These are phyloP conservation scores for Talaromyces stipitatus DNA, from an alignment of 495 filamentous ascomycete genomes.

Conservation along the genomic window DNA sequence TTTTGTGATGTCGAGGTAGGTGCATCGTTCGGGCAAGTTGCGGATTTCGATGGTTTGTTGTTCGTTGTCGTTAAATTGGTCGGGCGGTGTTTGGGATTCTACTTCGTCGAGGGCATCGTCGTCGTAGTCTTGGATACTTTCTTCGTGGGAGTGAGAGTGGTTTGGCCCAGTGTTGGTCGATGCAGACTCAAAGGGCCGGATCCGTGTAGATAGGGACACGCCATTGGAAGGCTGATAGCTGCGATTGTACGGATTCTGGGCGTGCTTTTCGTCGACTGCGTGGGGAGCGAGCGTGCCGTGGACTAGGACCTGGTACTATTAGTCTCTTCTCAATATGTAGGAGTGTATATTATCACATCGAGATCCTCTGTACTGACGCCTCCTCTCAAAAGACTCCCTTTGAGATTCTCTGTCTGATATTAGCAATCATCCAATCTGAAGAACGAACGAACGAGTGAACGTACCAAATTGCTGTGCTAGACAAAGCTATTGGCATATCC, in stretches of 20 bases:
- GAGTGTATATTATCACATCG: constrained; percentile 34
- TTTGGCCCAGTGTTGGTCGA: neutral
- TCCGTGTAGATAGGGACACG: neutral
- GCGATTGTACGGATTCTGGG: neutral
- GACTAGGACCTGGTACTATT: constrained; percentile 42
- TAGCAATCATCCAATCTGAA: constrained; percentile 3
- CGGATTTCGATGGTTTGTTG: constrained; percentile 57
- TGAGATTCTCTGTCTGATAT: constrained; percentile 46
- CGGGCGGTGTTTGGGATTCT: neutral
- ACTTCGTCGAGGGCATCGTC: neutral
- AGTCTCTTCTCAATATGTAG: constrained; percentile 11
- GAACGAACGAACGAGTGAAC: constrained; percentile 8
- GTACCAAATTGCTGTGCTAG: constrained; percentile 33
- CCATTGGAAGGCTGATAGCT: constrained; percentile 14
- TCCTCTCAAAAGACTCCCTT: constrained; percentile 51
- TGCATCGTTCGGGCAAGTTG: constrained; percentile 56
- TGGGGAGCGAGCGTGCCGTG: constrained; percentile 24
- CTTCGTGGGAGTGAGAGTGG: neutral
- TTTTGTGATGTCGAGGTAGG: constrained; percentile 59
- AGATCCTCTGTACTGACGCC: constrained; percentile 56
- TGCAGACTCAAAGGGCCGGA: neutral
- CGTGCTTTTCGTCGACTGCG: neutral
- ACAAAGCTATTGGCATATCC: constrained; percentile 32
- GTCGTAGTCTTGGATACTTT: neutral
- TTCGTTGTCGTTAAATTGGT: constrained; percentile 19